phyloP scores from a whole-genome alignment of 331 rosid species.

The Malus hybrid region DNA sequence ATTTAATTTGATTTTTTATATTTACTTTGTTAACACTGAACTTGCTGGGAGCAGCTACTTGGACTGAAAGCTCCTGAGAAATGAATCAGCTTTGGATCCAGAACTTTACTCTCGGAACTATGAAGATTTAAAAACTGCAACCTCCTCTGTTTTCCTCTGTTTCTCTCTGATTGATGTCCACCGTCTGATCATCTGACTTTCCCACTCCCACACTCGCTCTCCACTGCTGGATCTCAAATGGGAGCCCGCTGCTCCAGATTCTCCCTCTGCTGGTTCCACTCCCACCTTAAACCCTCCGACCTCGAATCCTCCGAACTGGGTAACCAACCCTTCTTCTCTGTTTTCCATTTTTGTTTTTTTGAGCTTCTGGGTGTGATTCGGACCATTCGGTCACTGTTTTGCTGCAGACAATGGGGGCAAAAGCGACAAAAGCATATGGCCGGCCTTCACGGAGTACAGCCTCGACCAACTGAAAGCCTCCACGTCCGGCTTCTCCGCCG shows the following conservation, averaged over 20 bases:
- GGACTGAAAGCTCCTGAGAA: background rate
- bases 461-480: conserved; percentile 64
- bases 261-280: conserved; percentile 73
- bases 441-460: conserved; percentile 66
- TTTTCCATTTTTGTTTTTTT: background rate
- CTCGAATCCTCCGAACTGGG: conserved; percentile 79
- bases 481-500: conserved; percentile 64
- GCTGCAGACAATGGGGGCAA: conserved; percentile 69
- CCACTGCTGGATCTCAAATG: conserved; percentile 36
- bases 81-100: conserved; percentile 9
- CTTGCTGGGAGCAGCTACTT: background rate
- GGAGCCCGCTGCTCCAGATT: conserved; percentile 92
- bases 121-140: background rate
- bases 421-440: conserved; percentile 43
- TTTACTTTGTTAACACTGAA: background rate
- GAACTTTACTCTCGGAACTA: background rate
- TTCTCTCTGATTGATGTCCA: conserved; percentile 18
- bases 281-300: conserved; percentile 69
- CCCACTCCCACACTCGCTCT: background rate
- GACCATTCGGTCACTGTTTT: background rate
- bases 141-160: background rate
- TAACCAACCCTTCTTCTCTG: conserved; percentile 2
- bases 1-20: background rate
- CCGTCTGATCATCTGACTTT: conserved; percentile 33
- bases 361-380: background rate